A percentile compares a stretch with the other conserved stretches of the same genome.
These are phyloP conservation scores for Xylaria sp. DNA, from an alignment of 2,329 filamentous ascomycete genomes.

Conservation along the genomic window DNA sequence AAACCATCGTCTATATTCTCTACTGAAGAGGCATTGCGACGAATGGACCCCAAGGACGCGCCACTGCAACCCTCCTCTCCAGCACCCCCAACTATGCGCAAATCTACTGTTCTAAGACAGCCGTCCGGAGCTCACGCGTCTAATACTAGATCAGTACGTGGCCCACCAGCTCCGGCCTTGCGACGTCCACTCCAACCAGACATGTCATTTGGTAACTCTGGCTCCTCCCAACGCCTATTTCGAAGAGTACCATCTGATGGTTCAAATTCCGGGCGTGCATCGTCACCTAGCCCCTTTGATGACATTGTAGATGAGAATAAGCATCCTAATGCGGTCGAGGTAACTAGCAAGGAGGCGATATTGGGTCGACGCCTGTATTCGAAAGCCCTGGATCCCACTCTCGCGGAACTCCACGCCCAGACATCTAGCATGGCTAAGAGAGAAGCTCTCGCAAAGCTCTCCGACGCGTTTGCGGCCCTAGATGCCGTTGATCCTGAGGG, in stretches of 20 bases:
- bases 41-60: slow-evolving; percentile 65
- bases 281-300: slow-evolving; percentile 47
- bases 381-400: slow-evolving; percentile 79
- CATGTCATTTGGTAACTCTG: slow-evolving; percentile 91
- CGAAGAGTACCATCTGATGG: slow-evolving; percentile 79
- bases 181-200: slow-evolving; percentile 87
- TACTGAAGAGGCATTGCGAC: slow-evolving; percentile 65
- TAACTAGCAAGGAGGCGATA: slow-evolving; percentile 78
- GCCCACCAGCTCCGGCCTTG: slow-evolving; percentile 50
- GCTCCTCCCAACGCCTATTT: slow-evolving; percentile 90
- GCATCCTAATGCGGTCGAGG: slow-evolving; percentile 60
- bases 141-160: slow-evolving; percentile 47
- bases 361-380: slow-evolving; percentile 82
- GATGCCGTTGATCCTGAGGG: slow-evolving; percentile 91
- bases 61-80: slow-evolving; percentile 64
- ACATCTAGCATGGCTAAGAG: slow-evolving; percentile 71
- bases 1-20: slow-evolving; percentile 63
- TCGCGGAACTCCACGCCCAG: slow-evolving; percentile 86
- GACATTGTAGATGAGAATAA: slow-evolving; percentile 67
- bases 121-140: slow-evolving; percentile 49
- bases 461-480: slow-evolving; percentile 83
- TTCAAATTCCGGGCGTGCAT: slow-evolving; percentile 51
- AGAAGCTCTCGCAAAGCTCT: slow-evolving; percentile 81
- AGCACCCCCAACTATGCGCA: slow-evolving; percentile 60
- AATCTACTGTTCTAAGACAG: slow-evolving; percentile 59